Conservation (phyloP, 2,329 filamentous ascomycete species). For the Colletotrichum gigasporum region DNA sequence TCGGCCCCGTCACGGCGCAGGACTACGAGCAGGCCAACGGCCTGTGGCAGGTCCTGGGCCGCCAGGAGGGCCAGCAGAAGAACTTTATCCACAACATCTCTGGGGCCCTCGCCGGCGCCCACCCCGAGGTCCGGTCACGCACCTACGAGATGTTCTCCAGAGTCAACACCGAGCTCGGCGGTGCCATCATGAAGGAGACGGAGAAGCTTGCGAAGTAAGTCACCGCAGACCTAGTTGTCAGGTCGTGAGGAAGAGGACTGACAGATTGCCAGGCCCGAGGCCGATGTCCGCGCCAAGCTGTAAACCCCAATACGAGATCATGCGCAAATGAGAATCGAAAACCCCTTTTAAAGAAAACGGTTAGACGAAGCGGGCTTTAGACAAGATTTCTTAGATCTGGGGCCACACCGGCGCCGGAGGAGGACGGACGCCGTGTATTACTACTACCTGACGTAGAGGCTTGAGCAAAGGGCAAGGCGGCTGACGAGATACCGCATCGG, state of each 20-base stretch:
- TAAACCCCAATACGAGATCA: neutral
- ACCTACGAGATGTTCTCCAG: slow-evolving; percentile 70
- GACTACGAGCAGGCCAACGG: slow-evolving; percentile 61
- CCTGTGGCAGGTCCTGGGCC: slow-evolving; percentile 60
- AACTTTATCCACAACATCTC: slow-evolving; percentile 69
- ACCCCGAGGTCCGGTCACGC: slow-evolving; percentile 62
- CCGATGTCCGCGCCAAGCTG: slow-evolving; percentile 23
- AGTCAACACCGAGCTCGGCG: slow-evolving; percentile 64
- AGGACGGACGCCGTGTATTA: neutral
- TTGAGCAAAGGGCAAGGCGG: neutral
- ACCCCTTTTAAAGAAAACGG: too few species aligned
- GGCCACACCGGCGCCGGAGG: neutral
- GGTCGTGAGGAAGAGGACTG: neutral
- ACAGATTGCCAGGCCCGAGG: slow-evolving; percentile 11
- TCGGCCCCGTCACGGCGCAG: slow-evolving; percentile 55
- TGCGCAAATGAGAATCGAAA: neutral
- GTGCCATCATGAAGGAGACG: slow-evolving; percentile 60
- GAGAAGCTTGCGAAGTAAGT: slow-evolving; percentile 51
- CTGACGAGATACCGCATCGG: neutral
- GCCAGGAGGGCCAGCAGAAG: slow-evolving; percentile 64
- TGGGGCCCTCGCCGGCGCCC: slow-evolving; percentile 63
- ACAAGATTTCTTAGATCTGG: neutral
- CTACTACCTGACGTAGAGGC: neutral
- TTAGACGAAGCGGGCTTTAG: too few species aligned
- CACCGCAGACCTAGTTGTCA: neutral